Evolutionary conservation across 148 eudicot species (phyloP), one percentile per base, ranked within the genome.

Genomic region (Arbutus unedo): DNA sequence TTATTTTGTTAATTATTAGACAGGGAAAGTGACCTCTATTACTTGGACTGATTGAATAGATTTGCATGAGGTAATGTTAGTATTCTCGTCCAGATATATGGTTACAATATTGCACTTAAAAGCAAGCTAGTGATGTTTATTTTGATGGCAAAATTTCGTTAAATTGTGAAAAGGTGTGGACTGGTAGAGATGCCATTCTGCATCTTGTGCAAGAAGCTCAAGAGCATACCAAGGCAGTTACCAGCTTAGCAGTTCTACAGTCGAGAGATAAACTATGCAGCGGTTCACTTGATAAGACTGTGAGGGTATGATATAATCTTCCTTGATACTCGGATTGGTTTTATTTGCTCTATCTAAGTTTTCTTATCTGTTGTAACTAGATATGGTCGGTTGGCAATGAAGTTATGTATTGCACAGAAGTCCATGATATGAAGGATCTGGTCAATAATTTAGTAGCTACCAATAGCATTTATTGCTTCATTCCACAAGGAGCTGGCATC

Each of bases 401-500:
- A 68, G 86, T 60, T 5, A 85, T 90, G 60, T 77, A 86, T 13
- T 88, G 87, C 68, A 87, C 83, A 67, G 85, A 88, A 85, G 85
- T 90, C 48, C 82, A 88, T 50, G 92, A 90, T 76, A 86, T 88
- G 89, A 90, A 90, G 86, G 92, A 90, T 83, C 92, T 81, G 23
- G 87, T 90, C 56, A 86, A 81, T 76, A 86, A 77, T 57, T 83
- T 90, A 49, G 85, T 87, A 73, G 89, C 88, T 71, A 78, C 92
- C 55, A 86, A 88, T 78, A 90, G 81, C 83, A 80, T 86, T 60
- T 80, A 89, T 0, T 90, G 90, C 81, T 90, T 86, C 82, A 86
- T 88, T 74, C 90, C 92, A 81, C 89, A 86, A 81, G 90, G 92
- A 55, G 83, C 89, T 45, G 92, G 92, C 48, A 60, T 90, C 85